Base-by-base conservation (phyloP, 2,329 filamentous ascomycete species). In the Sclerotinia nivalis region DNA sequence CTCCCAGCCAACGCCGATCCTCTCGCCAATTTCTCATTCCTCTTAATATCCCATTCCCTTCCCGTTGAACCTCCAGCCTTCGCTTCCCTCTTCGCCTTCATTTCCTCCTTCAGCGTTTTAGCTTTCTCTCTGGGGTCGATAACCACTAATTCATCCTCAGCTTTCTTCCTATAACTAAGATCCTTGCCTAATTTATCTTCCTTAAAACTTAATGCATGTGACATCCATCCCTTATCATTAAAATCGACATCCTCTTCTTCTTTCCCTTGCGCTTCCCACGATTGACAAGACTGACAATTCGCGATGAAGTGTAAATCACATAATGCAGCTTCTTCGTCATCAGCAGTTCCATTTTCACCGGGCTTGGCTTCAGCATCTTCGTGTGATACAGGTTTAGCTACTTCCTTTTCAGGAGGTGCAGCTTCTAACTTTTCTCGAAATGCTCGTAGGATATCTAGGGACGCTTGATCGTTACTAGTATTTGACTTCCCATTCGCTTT, bases 271-370 rank as follows among this genome's bases (percentile, higher is more conserved):
- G 79, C 78, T 76, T 96, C 91, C 93, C 94, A 97, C 0, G 90
- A 87, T 70, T 88, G 89, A 80, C 96, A 98, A 58, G 93, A 97
- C 78, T 97, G 93, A 80, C 96, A 99, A 76, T 96, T 92, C 62
- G 91, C 92, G 73, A 99, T 96, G 80, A 98, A 99, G 79, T 99
- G 96, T 49, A 99, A 82, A 79, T 98, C 96, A 78, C 96, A 99
- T 5, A 96, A 84, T 64, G 86, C 86, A 3, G 88, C 89, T 78
- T 96, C 93, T 52, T 91, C 88, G 3, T 90, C 89, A 25, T 85
- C 84, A 72, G 78, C 79, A 4, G 79, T 76, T 45, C 77, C 78
- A 6, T 72, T 70, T 47, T 62, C 80, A 52, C 67, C 71, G 1
- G 3, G 12, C 20, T 60, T 50, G 20, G 70, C 72, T 72, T 47